A percentile compares a stretch with the other conserved stretches of the same genome.
phyloP scores from a whole-genome alignment of 129 eudicot genomes.

The Sambucus nigra region DNA sequence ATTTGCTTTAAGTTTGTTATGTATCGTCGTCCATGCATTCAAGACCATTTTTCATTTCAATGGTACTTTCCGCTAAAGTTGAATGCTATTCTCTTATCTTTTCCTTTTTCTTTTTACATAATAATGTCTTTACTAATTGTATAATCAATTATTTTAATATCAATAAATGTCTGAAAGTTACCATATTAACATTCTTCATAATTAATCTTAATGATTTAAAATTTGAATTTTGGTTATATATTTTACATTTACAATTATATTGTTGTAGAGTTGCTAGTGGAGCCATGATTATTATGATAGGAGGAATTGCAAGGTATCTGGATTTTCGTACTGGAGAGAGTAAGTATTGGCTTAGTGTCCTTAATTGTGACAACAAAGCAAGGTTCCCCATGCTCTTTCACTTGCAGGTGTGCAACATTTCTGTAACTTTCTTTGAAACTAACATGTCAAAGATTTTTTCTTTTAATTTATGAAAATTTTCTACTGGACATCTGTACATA shows the following conservation, averaged over 20 bases:
- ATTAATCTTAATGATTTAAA: slow-evolving; percentile 9
- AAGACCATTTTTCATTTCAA: too few species aligned
- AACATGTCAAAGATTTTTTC: slow-evolving; percentile 3
- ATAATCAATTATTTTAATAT: neutral
- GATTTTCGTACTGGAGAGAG: slow-evolving; percentile 35
- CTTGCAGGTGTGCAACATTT: slow-evolving; percentile 48
- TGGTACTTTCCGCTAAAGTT: too few species aligned
- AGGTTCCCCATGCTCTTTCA: slow-evolving; percentile 56
- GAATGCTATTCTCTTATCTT: too few species aligned
- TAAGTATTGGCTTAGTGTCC: slow-evolving; percentile 49
- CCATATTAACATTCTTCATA: neutral
- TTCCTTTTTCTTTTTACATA: too few species aligned
- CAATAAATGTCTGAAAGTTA: too few species aligned
- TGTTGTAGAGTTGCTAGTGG: slow-evolving; percentile 59
- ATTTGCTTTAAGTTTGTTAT: too few species aligned
- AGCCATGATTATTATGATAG: slow-evolving; percentile 50
- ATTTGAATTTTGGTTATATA: neutral
- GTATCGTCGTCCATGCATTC: too few species aligned
- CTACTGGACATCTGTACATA: slow-evolving; percentile 2
- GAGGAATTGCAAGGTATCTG: slow-evolving; percentile 55
- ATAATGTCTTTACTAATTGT: neutral
- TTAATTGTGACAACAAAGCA: slow-evolving; percentile 37
- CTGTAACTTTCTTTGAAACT: neutral
- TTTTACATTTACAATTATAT: neutral
- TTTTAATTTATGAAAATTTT: slow-evolving; percentile 5